These are phyloP conservation scores for Chrysanthemum lavandulifolium DNA, from an alignment of 129 eudicot genomes.

Conservation along the genomic window DNA sequence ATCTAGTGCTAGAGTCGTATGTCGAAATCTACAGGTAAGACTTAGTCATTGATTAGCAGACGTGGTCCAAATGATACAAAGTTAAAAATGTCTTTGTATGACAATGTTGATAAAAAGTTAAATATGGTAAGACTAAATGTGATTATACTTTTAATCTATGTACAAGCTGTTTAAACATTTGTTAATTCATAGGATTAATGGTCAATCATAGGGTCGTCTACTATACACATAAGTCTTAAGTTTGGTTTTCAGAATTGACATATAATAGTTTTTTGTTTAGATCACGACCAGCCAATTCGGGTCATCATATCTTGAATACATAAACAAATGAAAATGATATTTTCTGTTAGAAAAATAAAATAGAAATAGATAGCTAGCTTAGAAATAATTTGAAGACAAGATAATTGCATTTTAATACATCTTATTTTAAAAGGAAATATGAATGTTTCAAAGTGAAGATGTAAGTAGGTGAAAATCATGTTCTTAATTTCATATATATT, in stretches of 20 bases:
- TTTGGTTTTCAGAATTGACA: not conserved
- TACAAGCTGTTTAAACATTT: no score
- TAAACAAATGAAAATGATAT: not conserved
- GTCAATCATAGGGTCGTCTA: not conserved
- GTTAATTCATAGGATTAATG: not conserved
- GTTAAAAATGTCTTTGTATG: no score
- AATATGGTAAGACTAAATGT: no score
- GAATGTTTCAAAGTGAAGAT: conserved; percentile 22
- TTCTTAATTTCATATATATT: no score
- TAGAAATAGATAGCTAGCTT: conserved; percentile 13
- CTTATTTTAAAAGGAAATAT: not conserved
- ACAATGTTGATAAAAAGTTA: no score
- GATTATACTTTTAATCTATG: no score
- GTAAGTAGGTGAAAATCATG: no score
- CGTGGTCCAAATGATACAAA: no score
- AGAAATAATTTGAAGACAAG: conserved; percentile 12
- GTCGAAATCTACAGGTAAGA: no score
- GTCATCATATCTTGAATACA: not conserved
- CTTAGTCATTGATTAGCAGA: no score
- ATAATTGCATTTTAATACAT: not conserved
- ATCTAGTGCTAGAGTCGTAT: no score
- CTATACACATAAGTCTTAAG: conserved; percentile 3
- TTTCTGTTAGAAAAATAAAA: not conserved
- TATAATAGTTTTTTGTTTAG: not conserved
- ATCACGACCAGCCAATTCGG: not conserved